phyloP scores from a whole-genome alignment of 768 basidiomycete species.

The Amanita thiersii region DNA sequence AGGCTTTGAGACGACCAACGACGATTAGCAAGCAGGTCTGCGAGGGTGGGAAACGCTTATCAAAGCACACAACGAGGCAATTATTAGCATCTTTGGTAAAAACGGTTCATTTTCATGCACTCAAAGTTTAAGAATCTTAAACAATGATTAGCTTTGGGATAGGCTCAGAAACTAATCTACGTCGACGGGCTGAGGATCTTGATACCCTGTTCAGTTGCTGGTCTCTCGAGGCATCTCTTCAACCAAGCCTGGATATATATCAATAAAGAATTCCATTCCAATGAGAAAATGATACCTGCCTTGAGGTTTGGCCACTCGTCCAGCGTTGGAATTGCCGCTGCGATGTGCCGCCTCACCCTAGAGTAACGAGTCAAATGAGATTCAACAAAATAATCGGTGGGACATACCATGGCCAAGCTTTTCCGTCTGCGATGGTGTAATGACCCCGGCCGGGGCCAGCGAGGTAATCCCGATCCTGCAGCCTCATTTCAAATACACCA shows the following conservation, averaged over 20 bases:
- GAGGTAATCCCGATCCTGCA: conserved; percentile 70
- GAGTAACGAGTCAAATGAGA: neutral
- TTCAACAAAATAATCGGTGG: neutral
- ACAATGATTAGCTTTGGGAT: neutral
- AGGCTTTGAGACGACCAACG: too few species aligned
- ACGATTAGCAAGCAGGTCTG: too few species aligned
- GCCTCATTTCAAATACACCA: conserved; percentile 69
- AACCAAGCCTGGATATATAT: conserved; percentile 3
- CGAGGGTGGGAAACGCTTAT: too few species aligned
- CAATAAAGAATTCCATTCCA: neutral
- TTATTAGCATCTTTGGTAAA: too few species aligned
- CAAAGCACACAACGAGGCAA: too few species aligned
- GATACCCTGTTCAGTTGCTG: neutral
- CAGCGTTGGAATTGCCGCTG: conserved; percentile 44
- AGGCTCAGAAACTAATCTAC: neutral
- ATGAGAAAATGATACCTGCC: conserved; percentile 7
- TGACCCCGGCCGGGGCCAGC: conserved; percentile 65
- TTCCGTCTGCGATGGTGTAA: conserved; percentile 67
- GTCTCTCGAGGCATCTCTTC: neutral
- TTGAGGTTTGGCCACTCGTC: conserved; percentile 60
- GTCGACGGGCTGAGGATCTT: neutral
- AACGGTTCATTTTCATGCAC: too few species aligned
- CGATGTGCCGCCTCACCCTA: conserved; percentile 21
- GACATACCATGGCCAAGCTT: conserved; percentile 43
- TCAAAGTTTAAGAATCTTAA: neutral